A percentile compares a stretch with the other conserved stretches of the same genome.
Evolutionary conservation across 164 flowering plant genomes (phyloP).

Genomic region (Malania oleifera): DNA sequence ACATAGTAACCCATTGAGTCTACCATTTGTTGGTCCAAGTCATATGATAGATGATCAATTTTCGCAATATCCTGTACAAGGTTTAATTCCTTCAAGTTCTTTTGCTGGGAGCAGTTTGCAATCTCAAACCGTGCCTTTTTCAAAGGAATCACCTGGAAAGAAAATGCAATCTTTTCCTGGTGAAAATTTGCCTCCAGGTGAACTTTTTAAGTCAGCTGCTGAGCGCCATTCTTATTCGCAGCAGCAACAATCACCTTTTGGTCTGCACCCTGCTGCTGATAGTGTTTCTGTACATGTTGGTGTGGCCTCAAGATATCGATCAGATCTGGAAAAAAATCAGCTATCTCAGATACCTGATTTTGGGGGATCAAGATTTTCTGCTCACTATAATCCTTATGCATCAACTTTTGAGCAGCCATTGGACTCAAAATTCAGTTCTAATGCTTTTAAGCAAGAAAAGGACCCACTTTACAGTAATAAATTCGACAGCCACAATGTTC

Average conservation of each 20-base stretch:
- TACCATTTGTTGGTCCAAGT: conserved; percentile 23
- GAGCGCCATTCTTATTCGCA: conserved; percentile 24
- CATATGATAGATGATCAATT: conserved; percentile 26
- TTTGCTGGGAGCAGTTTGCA: conserved; percentile 16
- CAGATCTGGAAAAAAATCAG: conserved; percentile 32
- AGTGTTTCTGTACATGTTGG: conserved; percentile 17
- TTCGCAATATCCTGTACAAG: conserved; percentile 24
- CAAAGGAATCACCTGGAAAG: conserved; percentile 15
- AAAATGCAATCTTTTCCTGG: conserved; percentile 24
- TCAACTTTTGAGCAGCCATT: conserved; percentile 65
- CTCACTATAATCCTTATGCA: conserved; percentile 65
- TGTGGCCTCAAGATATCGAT: conserved; percentile 23
- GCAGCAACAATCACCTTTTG: conserved; percentile 25
- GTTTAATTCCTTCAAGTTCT: conserved; percentile 20
- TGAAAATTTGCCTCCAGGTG: conserved; percentile 18
- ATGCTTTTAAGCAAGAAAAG: conserved; percentile 28
- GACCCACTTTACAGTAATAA: conserved; percentile 21
- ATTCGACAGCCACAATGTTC: conserved; percentile 23
- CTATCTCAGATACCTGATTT: conserved; percentile 25
- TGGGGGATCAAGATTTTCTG: conserved; percentile 39
- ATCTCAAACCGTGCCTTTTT: conserved; percentile 18
- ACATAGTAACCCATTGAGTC: conserved; percentile 17
- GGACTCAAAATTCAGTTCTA: conserved; percentile 39
- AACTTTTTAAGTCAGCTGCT: conserved; percentile 18
- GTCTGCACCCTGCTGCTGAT: conserved; percentile 18